Conservation (phyloP, 352 stramenopile genomes). For the Phytophthora ramorum region DNA sequence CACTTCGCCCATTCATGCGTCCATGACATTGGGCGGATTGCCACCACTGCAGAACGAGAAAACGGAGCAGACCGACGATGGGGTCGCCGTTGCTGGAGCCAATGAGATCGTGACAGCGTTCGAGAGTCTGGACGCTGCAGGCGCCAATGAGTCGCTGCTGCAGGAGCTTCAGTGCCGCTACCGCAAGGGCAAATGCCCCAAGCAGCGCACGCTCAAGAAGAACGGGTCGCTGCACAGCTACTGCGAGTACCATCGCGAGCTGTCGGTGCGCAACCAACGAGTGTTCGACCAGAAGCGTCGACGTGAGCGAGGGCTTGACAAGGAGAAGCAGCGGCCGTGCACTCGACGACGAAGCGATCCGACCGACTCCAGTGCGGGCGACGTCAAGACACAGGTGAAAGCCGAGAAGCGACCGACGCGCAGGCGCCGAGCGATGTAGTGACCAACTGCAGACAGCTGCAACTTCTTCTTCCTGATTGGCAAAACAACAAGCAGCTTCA, state of each 20-base stretch:
- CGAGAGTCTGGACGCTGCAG: constrained; percentile 30
- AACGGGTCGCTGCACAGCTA: constrained; percentile 69
- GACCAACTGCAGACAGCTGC: not conserved
- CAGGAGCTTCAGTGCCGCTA: constrained; percentile 52
- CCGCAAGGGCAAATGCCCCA: constrained; percentile 53
- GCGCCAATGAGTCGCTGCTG: not conserved
- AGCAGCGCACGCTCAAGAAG: constrained; percentile 71
- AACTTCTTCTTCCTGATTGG: not conserved
- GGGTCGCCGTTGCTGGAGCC: not conserved
- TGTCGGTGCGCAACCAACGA: constrained; percentile 66
- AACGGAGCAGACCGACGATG: constrained; percentile 6
- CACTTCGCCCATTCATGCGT: constrained; percentile 15
- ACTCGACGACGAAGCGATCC: not conserved
- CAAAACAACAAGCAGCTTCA: not conserved
- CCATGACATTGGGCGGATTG: constrained; percentile 35
- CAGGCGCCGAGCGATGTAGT: constrained; percentile 13
- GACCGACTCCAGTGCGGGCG: not conserved
- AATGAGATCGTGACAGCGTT: constrained; percentile 42
- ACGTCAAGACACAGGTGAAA: not conserved
- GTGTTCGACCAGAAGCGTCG: constrained; percentile 61
- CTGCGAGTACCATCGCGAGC: constrained; percentile 69
- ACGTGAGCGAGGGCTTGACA: constrained; percentile 3
- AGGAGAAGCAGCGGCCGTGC: not conserved
- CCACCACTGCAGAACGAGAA: constrained; percentile 15
- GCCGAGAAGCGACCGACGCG: constrained; percentile 8